Conservation (phyloP, 208 protist genomes). For the Vickermania spadyakhi region DNA sequence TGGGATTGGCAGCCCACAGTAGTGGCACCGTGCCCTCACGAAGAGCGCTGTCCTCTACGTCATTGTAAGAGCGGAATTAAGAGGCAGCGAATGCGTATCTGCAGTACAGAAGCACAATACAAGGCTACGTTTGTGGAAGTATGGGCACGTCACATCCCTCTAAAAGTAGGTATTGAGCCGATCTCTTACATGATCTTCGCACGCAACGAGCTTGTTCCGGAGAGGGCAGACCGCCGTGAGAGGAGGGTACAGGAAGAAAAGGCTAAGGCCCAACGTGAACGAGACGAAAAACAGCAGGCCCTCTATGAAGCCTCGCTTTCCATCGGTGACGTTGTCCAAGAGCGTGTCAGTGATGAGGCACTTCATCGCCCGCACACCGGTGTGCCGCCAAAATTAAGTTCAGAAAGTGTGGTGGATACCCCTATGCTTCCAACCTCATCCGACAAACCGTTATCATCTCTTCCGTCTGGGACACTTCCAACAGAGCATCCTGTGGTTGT, state of each 20-base stretch:
- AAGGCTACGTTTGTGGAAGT: conserved; percentile 78
- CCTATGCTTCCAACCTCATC: neutral
- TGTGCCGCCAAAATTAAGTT: conserved; percentile 37
- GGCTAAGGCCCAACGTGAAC: conserved; percentile 17
- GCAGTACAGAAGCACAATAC: conserved; percentile 77
- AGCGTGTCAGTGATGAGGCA: conserved; percentile 77
- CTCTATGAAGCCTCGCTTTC: conserved; percentile 54
- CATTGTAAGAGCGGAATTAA: conserved; percentile 82
- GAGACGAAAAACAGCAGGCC: conserved; percentile 46
- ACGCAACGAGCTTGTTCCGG: conserved; percentile 77
- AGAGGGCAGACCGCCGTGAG: conserved; percentile 53
- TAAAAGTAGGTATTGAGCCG: conserved; percentile 79
- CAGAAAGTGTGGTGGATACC: conserved; percentile 3
- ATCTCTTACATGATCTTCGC: conserved; percentile 81
- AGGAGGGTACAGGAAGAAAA: conserved; percentile 24
- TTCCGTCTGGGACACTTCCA: conserved; percentile 42
- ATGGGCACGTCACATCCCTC: conserved; percentile 68
- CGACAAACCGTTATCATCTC: conserved; percentile 17
- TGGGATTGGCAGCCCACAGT: conserved; percentile 89
- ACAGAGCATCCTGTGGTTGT: conserved; percentile 44
- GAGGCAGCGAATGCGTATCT: conserved; percentile 81
- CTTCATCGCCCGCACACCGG: conserved; percentile 60
- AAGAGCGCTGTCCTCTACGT: conserved; percentile 66
- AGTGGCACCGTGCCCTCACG: conserved; percentile 78
- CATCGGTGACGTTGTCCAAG: conserved; percentile 82